Evolutionary conservation across 1,139 yeast species (phyloP).

Genomic region (Hemisphaericaspora xylanilytica): DNA sequence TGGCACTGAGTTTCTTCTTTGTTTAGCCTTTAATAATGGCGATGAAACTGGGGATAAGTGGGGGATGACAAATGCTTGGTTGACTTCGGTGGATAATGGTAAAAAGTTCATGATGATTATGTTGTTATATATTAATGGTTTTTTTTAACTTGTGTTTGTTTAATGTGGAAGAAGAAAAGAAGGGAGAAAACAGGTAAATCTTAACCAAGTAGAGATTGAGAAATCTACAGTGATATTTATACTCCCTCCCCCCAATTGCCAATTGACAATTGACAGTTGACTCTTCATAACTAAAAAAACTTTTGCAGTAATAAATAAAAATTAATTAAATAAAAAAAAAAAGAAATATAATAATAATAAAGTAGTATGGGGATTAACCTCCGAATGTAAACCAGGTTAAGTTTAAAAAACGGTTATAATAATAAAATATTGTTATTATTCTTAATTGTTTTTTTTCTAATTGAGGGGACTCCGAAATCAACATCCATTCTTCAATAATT

Average conservation of each 20-base stretch:
- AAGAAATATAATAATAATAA: too few relatives aligned
- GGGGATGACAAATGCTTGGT: constrained; percentile 64
- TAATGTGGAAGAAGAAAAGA: not conserved
- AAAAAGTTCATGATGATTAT: constrained; percentile 11
- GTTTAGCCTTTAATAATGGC: constrained; percentile 25
- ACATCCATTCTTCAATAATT: not conserved
- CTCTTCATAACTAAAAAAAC: too few relatives aligned
- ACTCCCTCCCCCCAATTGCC: not conserved
- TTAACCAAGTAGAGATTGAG: too few relatives aligned
- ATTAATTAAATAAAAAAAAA: too few relatives aligned
- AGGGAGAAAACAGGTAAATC: constrained; percentile 1
- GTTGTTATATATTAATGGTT: not conserved
- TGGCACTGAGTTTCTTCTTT: constrained; percentile 7
- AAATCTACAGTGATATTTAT: too few relatives aligned
- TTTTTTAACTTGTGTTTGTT: too few relatives aligned
- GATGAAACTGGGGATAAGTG: constrained; percentile 58
- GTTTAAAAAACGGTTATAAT: too few relatives aligned
- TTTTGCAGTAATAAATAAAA: too few relatives aligned
- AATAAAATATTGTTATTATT: too few relatives aligned
- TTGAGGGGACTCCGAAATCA: constrained; percentile 1
- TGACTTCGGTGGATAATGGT: constrained; percentile 53
- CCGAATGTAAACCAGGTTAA: not conserved
- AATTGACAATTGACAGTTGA: not conserved
- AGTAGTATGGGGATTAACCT: too few relatives aligned
- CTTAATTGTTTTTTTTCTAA: not conserved